A percentile compares a stretch with the other conserved stretches of the same genome.
These are phyloP conservation scores for Phytophthora palmivora DNA, from an alignment of 352 stramenopile species.

Conservation along the genomic window DNA sequence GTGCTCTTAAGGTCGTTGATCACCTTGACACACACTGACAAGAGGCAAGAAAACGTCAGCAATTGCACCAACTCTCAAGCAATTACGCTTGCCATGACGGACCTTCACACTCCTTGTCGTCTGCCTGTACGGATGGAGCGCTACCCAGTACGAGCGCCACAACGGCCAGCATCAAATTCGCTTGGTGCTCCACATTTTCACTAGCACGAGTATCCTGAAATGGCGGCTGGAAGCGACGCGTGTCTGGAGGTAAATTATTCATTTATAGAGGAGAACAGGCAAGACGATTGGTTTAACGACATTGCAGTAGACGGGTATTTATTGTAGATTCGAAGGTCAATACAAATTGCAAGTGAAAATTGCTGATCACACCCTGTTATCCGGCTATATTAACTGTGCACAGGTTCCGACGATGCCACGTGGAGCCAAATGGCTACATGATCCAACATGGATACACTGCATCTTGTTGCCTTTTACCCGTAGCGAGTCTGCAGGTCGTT, in stretches of 20 bases:
- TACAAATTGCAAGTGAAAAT: slow-evolving; percentile 17
- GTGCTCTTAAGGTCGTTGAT: slow-evolving; percentile 86
- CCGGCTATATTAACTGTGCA: slow-evolving; percentile 39
- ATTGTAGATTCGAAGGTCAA: neutral
- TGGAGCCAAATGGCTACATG: slow-evolving; percentile 14
- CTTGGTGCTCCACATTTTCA: slow-evolving; percentile 58
- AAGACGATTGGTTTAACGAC: neutral
- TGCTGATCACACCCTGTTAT: slow-evolving; percentile 7
- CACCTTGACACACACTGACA: slow-evolving; percentile 92
- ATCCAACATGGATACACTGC: slow-evolving; percentile 33
- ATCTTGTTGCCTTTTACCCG: neutral
- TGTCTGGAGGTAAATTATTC: slow-evolving; percentile 12
- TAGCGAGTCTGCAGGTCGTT: slow-evolving; percentile 87
- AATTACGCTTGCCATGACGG: slow-evolving; percentile 3
- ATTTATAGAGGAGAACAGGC: neutral
- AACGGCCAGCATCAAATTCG: slow-evolving; percentile 68
- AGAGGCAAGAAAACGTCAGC: neutral
- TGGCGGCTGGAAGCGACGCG: slow-evolving; percentile 37
- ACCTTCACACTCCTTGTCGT: slow-evolving; percentile 93
- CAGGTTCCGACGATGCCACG: slow-evolving; percentile 32
- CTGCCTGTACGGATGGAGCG: slow-evolving; percentile 39
- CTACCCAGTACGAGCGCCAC: slow-evolving; percentile 61
- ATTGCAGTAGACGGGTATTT: slow-evolving; percentile 16
- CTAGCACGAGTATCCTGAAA: slow-evolving; percentile 33
- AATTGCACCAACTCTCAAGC: neutral